Base-by-base conservation (phyloP, 768 basidiomycete genomes). In the Lepiota subincarnata region DNA sequence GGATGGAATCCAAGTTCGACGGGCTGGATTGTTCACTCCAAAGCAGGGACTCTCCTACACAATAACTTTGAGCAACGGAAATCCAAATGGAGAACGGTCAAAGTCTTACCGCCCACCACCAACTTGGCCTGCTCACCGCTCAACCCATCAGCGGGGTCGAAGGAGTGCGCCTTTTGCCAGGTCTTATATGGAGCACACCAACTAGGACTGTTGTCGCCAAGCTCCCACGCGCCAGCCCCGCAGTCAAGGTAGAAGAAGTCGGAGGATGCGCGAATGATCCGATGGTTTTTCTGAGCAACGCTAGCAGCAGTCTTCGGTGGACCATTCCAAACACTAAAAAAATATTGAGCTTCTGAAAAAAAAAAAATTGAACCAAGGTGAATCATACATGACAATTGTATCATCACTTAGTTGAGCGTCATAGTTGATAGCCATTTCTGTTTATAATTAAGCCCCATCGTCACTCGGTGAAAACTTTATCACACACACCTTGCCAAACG, bases 211-310 rank as follows among this genome's bases (percentile, higher is more conserved):
- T 57, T 70, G 57, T 66, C 59, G 28, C 77, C 65, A 0, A 84
- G 86, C 8, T 88, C 68, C 85, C 87, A 91, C 24, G 74, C 82
- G 6, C 88, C 89, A 1, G 66, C 81, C 31, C 89, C 89, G 57
- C 86, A 89, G 60, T 90, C 88, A 20, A 92, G 79, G 67, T 92
- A 92, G 71, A 92, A 90, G 67, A 80, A 87, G 62, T 91, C 82
- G 6, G 82, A 84, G 0, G 87, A 75, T 1, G 83, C 80, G 51
- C 89, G 87, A 3, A 93, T 69, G 40, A 92, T 61, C 39, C 74
- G 68, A 70, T 74, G 81, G 0, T 83, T 84, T 58, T 81, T 81
- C 24, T 76, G 69, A 0, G 81, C 80, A 4, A 89, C 87, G 0
- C 76, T 69, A 0, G 72, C 73, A 6, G 77, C 87, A 60, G 89